Conservation (phyloP, 305 asterid genomes). For the Fraxinus ornus region DNA sequence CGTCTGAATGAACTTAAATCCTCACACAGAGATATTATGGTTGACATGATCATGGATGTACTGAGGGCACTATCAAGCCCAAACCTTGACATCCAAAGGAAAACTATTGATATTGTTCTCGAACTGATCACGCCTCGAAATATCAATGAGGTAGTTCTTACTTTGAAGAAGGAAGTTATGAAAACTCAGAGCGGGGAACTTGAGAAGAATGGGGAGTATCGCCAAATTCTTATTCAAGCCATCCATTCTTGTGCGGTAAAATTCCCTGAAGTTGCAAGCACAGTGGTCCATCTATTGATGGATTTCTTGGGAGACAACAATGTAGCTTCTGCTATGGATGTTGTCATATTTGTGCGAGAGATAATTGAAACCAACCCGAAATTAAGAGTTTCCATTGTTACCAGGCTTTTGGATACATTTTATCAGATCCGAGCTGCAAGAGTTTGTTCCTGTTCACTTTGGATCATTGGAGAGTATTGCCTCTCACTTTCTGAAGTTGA, state of each 20-base stretch:
- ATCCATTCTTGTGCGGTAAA: constrained; percentile 96
- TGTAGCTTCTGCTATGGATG: constrained; percentile 93
- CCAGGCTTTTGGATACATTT: constrained; percentile 86
- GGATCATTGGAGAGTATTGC: constrained; percentile 90
- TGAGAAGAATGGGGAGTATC: constrained; percentile 54
- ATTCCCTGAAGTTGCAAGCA: constrained; percentile 97
- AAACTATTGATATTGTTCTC: constrained; percentile 89
- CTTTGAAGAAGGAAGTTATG: constrained; percentile 89
- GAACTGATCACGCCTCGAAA: constrained; percentile 83
- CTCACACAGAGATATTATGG: constrained; percentile 77
- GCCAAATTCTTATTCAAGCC: constrained; percentile 60
- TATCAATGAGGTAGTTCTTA: constrained; percentile 87
- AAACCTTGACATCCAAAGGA: constrained; percentile 80
- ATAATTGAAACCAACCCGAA: constrained; percentile 91
- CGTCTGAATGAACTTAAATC: constrained; percentile 83
- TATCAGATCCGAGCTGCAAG: constrained; percentile 94
- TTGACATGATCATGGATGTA: constrained; percentile 94
- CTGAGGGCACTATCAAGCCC: constrained; percentile 96
- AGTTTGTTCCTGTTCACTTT: constrained; percentile 65
- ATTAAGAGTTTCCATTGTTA: constrained; percentile 78
- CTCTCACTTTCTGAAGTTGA: constrained; percentile 87
- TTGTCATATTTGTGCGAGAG: constrained; percentile 82
- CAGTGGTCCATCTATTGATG: constrained; percentile 92
- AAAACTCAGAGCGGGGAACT: constrained; percentile 78
- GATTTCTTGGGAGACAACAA: constrained; percentile 98